Percentiles rank a stretch among this genome's conserved stretches.
Evolutionary conservation across 2,329 filamentous ascomycete genomes (phyloP).

Genomic region (Scedosporium boydii): DNA sequence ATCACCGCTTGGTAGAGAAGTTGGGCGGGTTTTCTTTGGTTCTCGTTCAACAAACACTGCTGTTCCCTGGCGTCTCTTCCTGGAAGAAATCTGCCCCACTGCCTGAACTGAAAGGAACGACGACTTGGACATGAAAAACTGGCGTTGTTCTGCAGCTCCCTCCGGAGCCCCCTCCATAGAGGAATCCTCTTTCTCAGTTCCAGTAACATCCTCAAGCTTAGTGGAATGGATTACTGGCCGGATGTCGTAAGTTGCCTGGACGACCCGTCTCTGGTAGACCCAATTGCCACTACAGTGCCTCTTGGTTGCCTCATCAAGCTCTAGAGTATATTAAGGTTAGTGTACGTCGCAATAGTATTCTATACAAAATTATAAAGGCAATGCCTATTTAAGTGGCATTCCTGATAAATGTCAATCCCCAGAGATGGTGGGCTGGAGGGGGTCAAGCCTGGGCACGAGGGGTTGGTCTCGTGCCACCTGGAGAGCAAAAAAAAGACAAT

Average conservation of each 20-base stretch:
- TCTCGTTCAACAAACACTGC: constrained; percentile 3
- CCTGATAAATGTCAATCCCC: background rate
- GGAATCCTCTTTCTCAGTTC: constrained; percentile 4
- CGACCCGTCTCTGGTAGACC: constrained; percentile 43
- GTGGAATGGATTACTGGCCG: constrained; percentile 40
- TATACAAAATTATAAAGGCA: no score
- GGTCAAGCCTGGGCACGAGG: no score
- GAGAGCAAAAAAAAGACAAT: background rate
- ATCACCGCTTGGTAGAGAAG: background rate
- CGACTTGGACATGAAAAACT: constrained; percentile 2
- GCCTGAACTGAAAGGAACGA: background rate
- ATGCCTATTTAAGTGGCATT: no score
- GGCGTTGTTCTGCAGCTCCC: background rate
- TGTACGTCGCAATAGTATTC: no score
- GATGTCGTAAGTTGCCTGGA: constrained; percentile 16
- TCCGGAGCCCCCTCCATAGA: background rate
- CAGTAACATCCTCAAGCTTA: constrained; percentile 24
- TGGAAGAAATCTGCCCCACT: constrained; percentile 17
- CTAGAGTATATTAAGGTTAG: background rate
- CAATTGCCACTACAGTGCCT: constrained; percentile 42
- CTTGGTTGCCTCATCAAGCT: constrained; percentile 26
- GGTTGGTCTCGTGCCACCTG: background rate
- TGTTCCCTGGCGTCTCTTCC: constrained; percentile 27
- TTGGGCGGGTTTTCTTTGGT: background rate
- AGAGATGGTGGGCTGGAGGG: background rate